A percentile compares a stretch with the other conserved stretches of the same genome.
Conservation (phyloP, 1,284 basidiomycete species). For the Cutaneotrichosporon sp. region DNA sequence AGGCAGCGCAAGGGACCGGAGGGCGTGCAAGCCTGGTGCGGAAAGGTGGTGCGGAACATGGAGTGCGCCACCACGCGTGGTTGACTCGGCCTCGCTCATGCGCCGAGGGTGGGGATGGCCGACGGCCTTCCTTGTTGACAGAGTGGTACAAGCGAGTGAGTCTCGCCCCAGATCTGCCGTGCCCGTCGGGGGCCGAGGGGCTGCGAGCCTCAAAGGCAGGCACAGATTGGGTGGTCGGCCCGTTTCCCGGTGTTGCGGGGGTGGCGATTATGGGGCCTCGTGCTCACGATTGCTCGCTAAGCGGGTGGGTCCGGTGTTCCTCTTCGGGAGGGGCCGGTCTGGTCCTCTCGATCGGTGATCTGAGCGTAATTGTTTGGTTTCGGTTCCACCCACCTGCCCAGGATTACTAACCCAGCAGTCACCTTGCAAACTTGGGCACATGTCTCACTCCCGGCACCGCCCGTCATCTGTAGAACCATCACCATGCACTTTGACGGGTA, state of each 20-base stretch:
- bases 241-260: too few relatives aligned
- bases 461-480: background rate
- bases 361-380: too few relatives aligned
- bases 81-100: background rate
- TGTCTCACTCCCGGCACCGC: background rate
- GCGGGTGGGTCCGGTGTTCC: too few relatives aligned
- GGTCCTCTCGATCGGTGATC: too few relatives aligned
- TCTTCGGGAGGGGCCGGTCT: too few relatives aligned
- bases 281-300: too few relatives aligned
- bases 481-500: background rate
- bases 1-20: too few relatives aligned
- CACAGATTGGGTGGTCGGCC: too few relatives aligned
- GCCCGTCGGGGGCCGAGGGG: too few relatives aligned
- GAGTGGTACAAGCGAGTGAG: background rate
- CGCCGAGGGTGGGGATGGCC: background rate
- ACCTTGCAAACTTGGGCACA: background rate
- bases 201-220: too few relatives aligned
- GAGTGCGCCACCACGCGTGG: background rate
- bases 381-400: background rate
- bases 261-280: too few relatives aligned
- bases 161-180: too few relatives aligned
- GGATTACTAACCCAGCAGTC: background rate
- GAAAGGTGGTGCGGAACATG: background rate
- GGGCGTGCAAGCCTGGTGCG: background rate
- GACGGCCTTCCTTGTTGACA: background rate